Evolutionary conservation across 2,329 filamentous ascomycete genomes (phyloP).

Genomic region (Penicillium sp.): DNA sequence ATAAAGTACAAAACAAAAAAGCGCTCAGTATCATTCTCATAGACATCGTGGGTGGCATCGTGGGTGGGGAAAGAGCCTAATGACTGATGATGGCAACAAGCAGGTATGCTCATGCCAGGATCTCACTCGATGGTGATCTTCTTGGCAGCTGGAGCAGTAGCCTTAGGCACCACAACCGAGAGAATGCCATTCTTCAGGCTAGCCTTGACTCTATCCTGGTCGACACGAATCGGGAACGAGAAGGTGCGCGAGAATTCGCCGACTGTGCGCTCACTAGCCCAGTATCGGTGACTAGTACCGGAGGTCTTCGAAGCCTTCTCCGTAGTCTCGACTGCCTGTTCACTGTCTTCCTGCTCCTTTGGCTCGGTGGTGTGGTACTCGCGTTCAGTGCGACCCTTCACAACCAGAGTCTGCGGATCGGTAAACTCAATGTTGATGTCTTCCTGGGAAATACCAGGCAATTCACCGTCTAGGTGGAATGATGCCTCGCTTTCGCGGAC

Average conservation of each 20-base stretch:
- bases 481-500: conserved; percentile 52
- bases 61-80: neutral
- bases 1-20: neutral
- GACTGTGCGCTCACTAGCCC: conserved; percentile 64
- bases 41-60: neutral
- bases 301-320: conserved; percentile 40
- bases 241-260: conserved; percentile 67
- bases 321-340: conserved; percentile 34
- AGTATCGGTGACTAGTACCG: conserved; percentile 54
- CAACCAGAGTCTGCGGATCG: conserved; percentile 54
- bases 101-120: neutral
- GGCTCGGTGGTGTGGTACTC: conserved; percentile 44
- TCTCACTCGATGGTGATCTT: conserved; percentile 64
- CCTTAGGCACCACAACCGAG: conserved; percentile 64
- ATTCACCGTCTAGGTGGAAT: conserved; percentile 57
- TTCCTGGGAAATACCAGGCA: conserved; percentile 55
- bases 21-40: neutral
- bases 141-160: conserved; percentile 53
- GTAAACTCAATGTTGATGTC: conserved; percentile 56
- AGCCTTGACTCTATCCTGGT: conserved; percentile 68
- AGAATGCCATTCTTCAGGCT: conserved; percentile 66
- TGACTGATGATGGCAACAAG: neutral
- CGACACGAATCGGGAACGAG: conserved; percentile 62
- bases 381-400: conserved; percentile 53
- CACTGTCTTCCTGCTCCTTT: conserved; percentile 51